Percentiles rank a stretch among this genome's conserved stretches.
Conservation (phyloP, 768 basidiomycete genomes). For the Lactarius tabidus region DNA sequence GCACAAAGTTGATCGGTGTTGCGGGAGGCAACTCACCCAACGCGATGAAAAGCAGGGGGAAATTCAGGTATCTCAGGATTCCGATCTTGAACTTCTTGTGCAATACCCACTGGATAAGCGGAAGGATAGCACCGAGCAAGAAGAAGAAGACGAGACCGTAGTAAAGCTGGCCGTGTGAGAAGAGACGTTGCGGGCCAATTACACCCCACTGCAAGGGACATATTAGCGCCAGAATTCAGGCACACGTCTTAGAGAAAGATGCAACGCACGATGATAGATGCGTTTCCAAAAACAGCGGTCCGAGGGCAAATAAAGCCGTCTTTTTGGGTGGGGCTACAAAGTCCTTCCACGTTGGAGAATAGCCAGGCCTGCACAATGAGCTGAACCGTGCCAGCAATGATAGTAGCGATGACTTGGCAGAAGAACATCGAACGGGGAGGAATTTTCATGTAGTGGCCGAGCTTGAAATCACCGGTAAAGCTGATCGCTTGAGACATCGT, state of each 20-base stretch:
- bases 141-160: slow-evolving; percentile 61
- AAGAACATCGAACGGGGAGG: slow-evolving; percentile 70
- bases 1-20: slow-evolving; percentile 38
- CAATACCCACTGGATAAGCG: slow-evolving; percentile 51
- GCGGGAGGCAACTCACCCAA: slow-evolving; percentile 41
- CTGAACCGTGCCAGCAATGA: slow-evolving; percentile 60
- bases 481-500: slow-evolving; percentile 62
- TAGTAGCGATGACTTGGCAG: slow-evolving; percentile 48
- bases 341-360: slow-evolving; percentile 16
- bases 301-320: slow-evolving; percentile 23
- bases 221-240: neutral
- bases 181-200: neutral
- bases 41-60: slow-evolving; percentile 42
- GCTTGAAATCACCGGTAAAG: slow-evolving; percentile 75
- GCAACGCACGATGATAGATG: slow-evolving; percentile 16
- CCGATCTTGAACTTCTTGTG: slow-evolving; percentile 11
- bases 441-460: slow-evolving; percentile 69
- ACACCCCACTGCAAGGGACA: slow-evolving; percentile 4
- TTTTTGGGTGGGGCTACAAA: slow-evolving; percentile 50
- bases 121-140: slow-evolving; percentile 66
- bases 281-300: slow-evolving; percentile 47
- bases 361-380: slow-evolving; percentile 57
- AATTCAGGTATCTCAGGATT: slow-evolving; percentile 58
- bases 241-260: neutral
- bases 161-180: neutral